phyloP scores from a whole-genome alignment of 2,329 filamentous ascomycete species.

The Madurella fahalii region DNA sequence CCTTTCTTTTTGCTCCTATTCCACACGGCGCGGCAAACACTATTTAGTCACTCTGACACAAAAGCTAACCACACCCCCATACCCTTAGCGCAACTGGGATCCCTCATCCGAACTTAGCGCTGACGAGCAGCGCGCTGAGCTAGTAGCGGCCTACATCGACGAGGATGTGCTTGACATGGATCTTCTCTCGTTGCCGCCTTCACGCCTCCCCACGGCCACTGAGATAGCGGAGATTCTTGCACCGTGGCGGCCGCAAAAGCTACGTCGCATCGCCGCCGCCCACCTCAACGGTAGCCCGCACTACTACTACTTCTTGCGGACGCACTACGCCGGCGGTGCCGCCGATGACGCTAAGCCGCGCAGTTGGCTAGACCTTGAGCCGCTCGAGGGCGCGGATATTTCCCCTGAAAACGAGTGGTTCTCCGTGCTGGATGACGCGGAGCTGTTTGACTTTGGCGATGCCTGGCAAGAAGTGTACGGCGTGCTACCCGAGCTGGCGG shows the following conservation, averaged over 20 bases:
- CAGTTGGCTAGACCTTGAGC: neutral
- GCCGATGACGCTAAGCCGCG: neutral
- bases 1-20: no score
- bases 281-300: no score
- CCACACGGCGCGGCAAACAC: no score
- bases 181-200: neutral
- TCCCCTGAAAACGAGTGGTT: neutral
- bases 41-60: no score
- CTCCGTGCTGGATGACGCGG: neutral
- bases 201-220: neutral
- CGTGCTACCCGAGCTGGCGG: neutral
- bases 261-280: neutral
- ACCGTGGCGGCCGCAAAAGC: neutral
- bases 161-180: neutral
- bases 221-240: neutral
- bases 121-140: neutral
- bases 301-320: neutral
- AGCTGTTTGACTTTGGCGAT: neutral
- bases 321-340: neutral
- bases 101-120: neutral
- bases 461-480: neutral
- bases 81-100: conserved; percentile 1
- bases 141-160: neutral
- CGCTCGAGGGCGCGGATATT: neutral
- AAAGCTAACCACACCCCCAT: no score